Base-by-base conservation (phyloP, 2,329 filamentous ascomycete genomes). In the Xylariaceae sp. region DNA sequence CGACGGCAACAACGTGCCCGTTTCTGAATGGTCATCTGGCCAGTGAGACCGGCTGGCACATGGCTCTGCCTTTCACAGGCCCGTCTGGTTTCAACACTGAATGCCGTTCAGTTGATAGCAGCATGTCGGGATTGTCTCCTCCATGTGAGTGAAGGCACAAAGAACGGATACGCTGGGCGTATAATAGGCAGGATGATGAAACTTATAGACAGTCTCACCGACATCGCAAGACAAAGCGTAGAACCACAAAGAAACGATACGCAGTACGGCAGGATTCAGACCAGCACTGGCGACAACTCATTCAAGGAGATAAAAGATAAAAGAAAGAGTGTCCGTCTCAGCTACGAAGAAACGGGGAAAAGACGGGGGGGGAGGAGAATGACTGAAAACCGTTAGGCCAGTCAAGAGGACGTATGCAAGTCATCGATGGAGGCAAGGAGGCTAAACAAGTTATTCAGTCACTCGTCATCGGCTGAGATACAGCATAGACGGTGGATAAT, bases 401-500 rank as follows among this genome's bases (percentile, higher is more conserved):
- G 62, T 51, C 51, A 51, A 13, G 37, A 42, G 8, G 37, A 30
- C 23, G 23, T 30, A 30, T 30, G 23, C 5, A 30, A 30, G 23
- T 30, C 23, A 30, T 30, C 23, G 23, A 5, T 42, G 11, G 37
- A 42, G 37, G 37, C 37, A 51, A 49, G 52, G 57, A 58, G 60
- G 58, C 61, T 60, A 57, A 68, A 62, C 64, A 64, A 64, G 59
- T 61, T 54, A 55, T 61, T 50, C 18, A 30, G 37, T 42, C 37
- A 45, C 11, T 45, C 13, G n/a, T 45, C 59, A 58, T 67, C 64
- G 68, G 67, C 67, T 67, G 66, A 67, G 59, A 62, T 63, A 30
- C 23, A 30, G 23, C 23, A 30, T 49, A 11, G 17, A 11, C 5
- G 42, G 42, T 45, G n/a, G 13, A n/a, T n/a, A 65, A 65, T 55